Conservation (phyloP, 441 rosid species). For the Aleurites moluccanus region DNA sequence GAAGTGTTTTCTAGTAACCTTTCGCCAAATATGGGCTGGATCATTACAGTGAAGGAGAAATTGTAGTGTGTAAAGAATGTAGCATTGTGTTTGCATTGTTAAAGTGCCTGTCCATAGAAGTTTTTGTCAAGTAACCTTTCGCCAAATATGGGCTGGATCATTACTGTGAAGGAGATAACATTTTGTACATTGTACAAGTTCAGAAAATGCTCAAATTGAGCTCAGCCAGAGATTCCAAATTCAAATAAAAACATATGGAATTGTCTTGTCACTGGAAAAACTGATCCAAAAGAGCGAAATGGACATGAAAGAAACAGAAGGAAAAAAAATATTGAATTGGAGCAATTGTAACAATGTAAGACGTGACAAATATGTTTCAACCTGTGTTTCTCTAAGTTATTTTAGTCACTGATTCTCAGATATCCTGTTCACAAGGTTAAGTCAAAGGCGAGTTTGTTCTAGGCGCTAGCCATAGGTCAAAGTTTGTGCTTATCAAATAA, state of each 20-base stretch:
- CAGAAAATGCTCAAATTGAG: neutral
- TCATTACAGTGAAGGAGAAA: too few species aligned
- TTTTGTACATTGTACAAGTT: neutral
- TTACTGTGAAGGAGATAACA: neutral
- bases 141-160: neutral
- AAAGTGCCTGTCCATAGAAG: neutral
- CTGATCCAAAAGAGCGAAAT: neutral
- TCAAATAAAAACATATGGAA: neutral
- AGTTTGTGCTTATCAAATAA: neutral
- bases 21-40: neutral
- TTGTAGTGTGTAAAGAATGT: neutral
- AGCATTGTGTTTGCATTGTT: neutral
- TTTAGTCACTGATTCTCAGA: neutral
- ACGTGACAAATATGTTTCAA: neutral
- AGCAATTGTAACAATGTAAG: neutral
- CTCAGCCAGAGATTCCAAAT: neutral
- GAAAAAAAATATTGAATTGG: neutral
- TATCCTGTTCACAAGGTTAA: neutral
- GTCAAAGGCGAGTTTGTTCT: neutral
- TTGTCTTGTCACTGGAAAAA: slow-evolving; percentile 6
- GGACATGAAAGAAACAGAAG: neutral
- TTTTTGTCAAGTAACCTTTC: neutral
- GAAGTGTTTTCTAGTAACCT: neutral
- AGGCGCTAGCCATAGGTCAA: slow-evolving; percentile 8
- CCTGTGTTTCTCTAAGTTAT: neutral